A percentile compares a stretch with the other conserved stretches of the same genome.
phyloP scores from a whole-genome alignment of 805 yeast genomes.

The Saccharomycopsis sp. region DNA sequence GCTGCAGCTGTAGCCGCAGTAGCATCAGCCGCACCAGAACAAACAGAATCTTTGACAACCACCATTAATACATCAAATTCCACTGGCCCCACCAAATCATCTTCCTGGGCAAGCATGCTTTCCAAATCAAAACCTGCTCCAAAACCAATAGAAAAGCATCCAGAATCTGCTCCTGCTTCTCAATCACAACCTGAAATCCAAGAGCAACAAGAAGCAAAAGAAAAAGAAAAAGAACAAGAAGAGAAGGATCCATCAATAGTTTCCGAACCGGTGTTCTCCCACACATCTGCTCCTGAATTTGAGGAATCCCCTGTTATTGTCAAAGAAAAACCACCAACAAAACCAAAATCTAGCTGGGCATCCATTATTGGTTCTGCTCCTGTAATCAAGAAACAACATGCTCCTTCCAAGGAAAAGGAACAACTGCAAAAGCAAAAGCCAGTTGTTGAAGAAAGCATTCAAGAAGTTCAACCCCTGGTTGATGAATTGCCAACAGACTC shows the following conservation, averaged over 20 bases:
- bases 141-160: constrained; percentile 12
- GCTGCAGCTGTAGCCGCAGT: constrained; percentile 28
- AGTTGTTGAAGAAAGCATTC: constrained; percentile 16
- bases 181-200: no score
- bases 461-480: no score
- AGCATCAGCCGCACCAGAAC: constrained; percentile 10
- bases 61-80: constrained; percentile 19
- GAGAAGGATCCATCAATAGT: no score
- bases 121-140: constrained; percentile 21
- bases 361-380: constrained; percentile 53
- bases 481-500: no score
- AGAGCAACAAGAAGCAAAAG: no score
- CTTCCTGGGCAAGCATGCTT: constrained; percentile 35
- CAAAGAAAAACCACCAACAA: constrained; percentile 25
- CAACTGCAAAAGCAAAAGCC: constrained; percentile 11
- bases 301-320: no score
- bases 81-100: constrained; percentile 19
- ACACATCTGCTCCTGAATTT: no score
- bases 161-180: constrained; percentile 24
- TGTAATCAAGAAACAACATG: no score
- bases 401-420: no score
- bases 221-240: no score
- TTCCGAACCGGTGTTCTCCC: no score
- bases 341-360: constrained; percentile 55
- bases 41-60: constrained; percentile 18